These are phyloP conservation scores for Hydnomerulius pinastri DNA, from an alignment of 768 basidiomycete genomes.

Conservation along the genomic window DNA sequence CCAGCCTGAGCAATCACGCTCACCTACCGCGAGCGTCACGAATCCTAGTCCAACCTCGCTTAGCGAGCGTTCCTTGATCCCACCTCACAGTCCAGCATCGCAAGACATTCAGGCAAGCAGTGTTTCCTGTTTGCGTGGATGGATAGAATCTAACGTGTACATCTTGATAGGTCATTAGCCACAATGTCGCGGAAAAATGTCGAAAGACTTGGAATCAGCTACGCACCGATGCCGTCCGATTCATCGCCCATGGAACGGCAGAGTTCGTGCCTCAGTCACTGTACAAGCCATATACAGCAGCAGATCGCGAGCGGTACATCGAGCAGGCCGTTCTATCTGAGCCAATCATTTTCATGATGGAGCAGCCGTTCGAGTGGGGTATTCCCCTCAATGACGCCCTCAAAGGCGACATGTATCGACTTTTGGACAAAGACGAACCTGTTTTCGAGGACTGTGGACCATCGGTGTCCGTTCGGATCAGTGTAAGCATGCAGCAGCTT, in stretches of 20 bases:
- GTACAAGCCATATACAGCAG: constrained; percentile 71
- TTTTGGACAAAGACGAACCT: constrained; percentile 54
- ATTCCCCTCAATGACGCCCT: constrained; percentile 62
- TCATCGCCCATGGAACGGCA: too few species aligned
- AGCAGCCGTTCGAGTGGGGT: constrained; percentile 56
- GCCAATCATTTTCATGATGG: constrained; percentile 62
- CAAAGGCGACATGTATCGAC: constrained; percentile 52
- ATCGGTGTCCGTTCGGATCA: constrained; percentile 71
- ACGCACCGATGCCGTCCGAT: too few species aligned
- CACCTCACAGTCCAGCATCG: not conserved
- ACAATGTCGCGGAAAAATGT: too few species aligned
- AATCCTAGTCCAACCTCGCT: not conserved
- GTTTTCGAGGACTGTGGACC: constrained; percentile 71
- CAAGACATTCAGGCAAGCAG: too few species aligned
- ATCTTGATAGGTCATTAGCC: too few species aligned
- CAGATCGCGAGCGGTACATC: constrained; percentile 72
- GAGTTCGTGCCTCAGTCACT: constrained; percentile 65
- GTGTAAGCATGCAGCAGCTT: constrained; percentile 40
- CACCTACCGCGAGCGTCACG: too few species aligned
- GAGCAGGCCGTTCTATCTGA: constrained; percentile 61
- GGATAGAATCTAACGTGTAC: too few species aligned
- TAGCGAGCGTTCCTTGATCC: not conserved
- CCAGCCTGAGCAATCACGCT: not conserved
- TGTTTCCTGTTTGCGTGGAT: too few species aligned
- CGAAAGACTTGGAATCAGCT: too few species aligned